Percentiles rank a stretch among this genome's conserved stretches.
These are phyloP conservation scores for Geotrichum aggregatum DNA, from an alignment of 1,139 yeast species.

Conservation along the genomic window DNA sequence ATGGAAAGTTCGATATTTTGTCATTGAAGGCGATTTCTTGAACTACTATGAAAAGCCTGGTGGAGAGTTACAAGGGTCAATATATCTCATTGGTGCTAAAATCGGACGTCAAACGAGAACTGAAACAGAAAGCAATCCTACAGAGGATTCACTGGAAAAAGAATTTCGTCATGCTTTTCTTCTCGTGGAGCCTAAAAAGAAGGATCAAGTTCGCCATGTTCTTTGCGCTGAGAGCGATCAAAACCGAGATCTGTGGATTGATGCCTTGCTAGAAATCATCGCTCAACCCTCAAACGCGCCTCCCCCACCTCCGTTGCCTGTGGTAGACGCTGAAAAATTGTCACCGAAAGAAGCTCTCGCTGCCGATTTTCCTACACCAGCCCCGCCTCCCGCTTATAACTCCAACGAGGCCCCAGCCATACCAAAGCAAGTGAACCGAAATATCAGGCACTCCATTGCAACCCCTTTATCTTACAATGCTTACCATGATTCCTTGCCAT, in stretches of 20 bases:
- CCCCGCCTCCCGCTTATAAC: not conserved
- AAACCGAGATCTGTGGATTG: constrained; percentile 78
- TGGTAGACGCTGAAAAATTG: not conserved
- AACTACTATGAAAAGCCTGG: constrained; percentile 60
- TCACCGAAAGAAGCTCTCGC: not conserved
- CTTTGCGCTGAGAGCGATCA: constrained; percentile 79
- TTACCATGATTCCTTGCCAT: not conserved
- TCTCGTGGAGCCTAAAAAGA: constrained; percentile 59
- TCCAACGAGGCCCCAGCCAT: not conserved
- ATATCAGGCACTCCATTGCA: constrained; percentile 8
- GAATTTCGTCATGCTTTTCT: constrained; percentile 77
- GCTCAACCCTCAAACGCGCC: constrained; percentile 8
- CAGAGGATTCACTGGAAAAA: constrained; percentile 50
- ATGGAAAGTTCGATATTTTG: constrained; percentile 77
- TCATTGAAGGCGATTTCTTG: constrained; percentile 59
- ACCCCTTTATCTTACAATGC: not conserved
- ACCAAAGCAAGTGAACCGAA: constrained; percentile 5
- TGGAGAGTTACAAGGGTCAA: constrained; percentile 55
- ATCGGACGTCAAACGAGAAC: constrained; percentile 58
- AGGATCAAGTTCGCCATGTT: constrained; percentile 58
- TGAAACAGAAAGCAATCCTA: constrained; percentile 26
- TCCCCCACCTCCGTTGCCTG: not conserved
- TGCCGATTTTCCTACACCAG: not conserved
- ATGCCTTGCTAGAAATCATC: constrained; percentile 50
- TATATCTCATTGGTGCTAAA: constrained; percentile 55